Conservation (phyloP, 768 basidiomycete species). For the Tubosaeta sp. region DNA sequence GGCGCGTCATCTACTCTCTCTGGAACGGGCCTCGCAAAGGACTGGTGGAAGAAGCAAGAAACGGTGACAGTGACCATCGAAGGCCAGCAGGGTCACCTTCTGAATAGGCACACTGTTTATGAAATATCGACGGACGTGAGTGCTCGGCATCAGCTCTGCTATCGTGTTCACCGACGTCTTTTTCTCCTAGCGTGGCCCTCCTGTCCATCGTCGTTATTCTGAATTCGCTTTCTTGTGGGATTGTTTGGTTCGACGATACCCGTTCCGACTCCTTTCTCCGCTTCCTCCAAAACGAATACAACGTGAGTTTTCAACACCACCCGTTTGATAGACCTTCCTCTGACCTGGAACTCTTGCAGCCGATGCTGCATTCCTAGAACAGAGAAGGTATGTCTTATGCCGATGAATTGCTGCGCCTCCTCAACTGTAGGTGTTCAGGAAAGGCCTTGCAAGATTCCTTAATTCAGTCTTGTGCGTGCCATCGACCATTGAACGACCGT, state of each 20-base stretch:
- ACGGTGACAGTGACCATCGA: slow-evolving; percentile 64
- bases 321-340: neutral
- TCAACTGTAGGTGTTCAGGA: slow-evolving; percentile 38
- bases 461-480: slow-evolving; percentile 66
- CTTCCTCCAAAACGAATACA: slow-evolving; percentile 92
- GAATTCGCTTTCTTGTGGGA: slow-evolving; percentile 94
- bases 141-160: slow-evolving; percentile 11
- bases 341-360: slow-evolving; percentile 39
- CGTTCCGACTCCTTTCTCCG: slow-evolving; percentile 83
- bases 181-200: slow-evolving; percentile 48
- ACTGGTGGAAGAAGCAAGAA: slow-evolving; percentile 89
- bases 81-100: slow-evolving; percentile 89
- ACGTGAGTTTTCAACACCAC: slow-evolving; percentile 46
- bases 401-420: neutral
- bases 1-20: slow-evolving; percentile 55
- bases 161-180: slow-evolving; percentile 7
- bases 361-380: slow-evolving; percentile 88
- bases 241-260: slow-evolving; percentile 79
- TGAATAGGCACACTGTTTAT: slow-evolving; percentile 85
- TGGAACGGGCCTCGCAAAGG: slow-evolving; percentile 66
- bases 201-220: slow-evolving; percentile 84
- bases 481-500: neutral
- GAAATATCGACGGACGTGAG: slow-evolving; percentile 74
- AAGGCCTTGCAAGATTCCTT: slow-evolving; percentile 75
- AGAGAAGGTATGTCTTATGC: slow-evolving; percentile 59